Evolutionary conservation across 1,139 yeast genomes (phyloP), one percentile per base, ranked within the genome.

Genomic region (Saccharomycopsis hybrid): DNA sequence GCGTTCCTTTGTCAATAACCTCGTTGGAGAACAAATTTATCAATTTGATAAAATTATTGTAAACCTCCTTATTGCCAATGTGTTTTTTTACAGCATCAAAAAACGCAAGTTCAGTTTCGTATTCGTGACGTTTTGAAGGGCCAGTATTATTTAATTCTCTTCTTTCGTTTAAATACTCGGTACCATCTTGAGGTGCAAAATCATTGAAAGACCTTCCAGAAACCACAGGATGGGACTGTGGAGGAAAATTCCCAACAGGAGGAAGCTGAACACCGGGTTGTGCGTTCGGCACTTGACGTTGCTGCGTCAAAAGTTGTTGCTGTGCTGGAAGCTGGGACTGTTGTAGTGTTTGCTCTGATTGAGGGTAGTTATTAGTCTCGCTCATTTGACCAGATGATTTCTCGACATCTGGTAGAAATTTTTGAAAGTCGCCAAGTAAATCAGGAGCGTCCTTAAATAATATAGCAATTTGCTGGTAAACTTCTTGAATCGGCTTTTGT

Each of bases 231-330:
- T 33, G 32, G n/a, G 29, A 7, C 33, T 43, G 39, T 8, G 96
- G 95, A 36, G 94, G 95, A 65, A 92, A 92, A 63, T 83, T 90
- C 4, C 98, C 98, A 39, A 92, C 90, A 4, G 98, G 97, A 18
- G 98, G 98, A 54, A 92, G 73, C 58, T 87, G 90, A 52, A 59
- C 49, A 24, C 41, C 37, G n/a, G n/a, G n/a, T n/a, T n/a, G n/a
- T n/a, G n/a, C n/a, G n/a, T n/a, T n/a, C n/a, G n/a, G n/a, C n/a
- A n/a, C n/a, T n/a, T n/a, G n/a, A n/a, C n/a, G n/a, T 33, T 55
- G 59, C 18, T 58, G 61, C 43, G 57, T 64, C 13, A 60, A 63
- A 5, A 37, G 48, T n/a, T 35, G 43, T 25, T 56, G 59, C 18
- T 55, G 60, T 35, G 55, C 59, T 18, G 56, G 55, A 5, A 40